Percentiles rank a stretch among this genome's conserved stretches.
Evolutionary conservation across 257 asterid genomes (phyloP).

Genomic region (Forsythia viridissima): DNA sequence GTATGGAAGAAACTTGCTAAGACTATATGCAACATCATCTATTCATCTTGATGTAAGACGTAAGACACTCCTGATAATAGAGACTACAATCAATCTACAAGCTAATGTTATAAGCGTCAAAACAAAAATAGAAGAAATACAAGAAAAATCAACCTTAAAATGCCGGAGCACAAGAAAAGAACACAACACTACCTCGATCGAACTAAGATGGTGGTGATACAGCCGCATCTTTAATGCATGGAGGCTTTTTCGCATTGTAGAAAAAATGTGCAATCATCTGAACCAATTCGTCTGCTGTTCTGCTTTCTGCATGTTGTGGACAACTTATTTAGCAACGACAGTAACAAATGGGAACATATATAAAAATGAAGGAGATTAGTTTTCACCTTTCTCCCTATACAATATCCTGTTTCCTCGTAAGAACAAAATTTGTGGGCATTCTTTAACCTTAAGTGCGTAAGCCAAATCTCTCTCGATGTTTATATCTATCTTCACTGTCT

Average conservation of each 20-base stretch:
- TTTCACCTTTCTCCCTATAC: constrained; percentile 76
- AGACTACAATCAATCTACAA: too few relatives aligned
- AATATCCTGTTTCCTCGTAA: constrained; percentile 77
- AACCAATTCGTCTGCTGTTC: constrained; percentile 79
- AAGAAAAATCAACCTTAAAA: neutral
- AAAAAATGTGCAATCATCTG: constrained; percentile 89
- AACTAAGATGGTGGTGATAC: constrained; percentile 32
- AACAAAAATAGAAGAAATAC: neutral
- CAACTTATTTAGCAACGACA: constrained; percentile 5
- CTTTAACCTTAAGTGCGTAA: constrained; percentile 84
- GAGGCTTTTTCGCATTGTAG: constrained; percentile 79
- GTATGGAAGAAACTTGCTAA: too few relatives aligned
- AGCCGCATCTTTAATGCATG: constrained; percentile 48
- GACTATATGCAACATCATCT: too few relatives aligned
- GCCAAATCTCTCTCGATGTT: constrained; percentile 94
- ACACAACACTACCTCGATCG: constrained; percentile 28
- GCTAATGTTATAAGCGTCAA: neutral
- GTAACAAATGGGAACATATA: neutral
- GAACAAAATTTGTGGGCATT: constrained; percentile 86
- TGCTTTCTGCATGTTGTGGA: constrained; percentile 49
- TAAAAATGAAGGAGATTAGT: neutral
- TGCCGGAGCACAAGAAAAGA: constrained; percentile 1
- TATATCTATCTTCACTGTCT: constrained; percentile 90
- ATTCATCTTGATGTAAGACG: too few relatives aligned
- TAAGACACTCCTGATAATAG: too few relatives aligned